Evolutionary conservation across 345 rosid genomes (phyloP).

Genomic region (Zanthoxylum bungeanum): DNA sequence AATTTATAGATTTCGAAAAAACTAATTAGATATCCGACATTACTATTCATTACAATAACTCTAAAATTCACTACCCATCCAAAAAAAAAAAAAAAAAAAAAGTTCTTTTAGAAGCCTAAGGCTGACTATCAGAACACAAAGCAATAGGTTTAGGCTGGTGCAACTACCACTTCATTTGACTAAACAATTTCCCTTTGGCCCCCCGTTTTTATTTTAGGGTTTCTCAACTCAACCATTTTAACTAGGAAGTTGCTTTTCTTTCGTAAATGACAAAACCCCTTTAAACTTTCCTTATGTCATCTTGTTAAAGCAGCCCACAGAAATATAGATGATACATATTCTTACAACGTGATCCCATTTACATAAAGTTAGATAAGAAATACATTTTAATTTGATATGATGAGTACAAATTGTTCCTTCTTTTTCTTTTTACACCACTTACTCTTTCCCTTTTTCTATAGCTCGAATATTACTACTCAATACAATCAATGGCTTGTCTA

Average conservation of each 20-base stretch:
- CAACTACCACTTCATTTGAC: constrained; percentile 24
- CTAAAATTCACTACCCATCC: not conserved
- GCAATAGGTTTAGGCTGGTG: constrained; percentile 17
- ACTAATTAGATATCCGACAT: too few species aligned
- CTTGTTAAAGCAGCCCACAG: constrained; percentile 17
- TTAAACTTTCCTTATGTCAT: not conserved
- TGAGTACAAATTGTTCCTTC: constrained; percentile 23
- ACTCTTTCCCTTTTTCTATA: constrained; percentile 11
- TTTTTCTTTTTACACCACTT: constrained; percentile 11
- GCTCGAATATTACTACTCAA: not conserved
- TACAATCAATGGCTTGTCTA: not conserved
- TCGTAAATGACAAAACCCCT: not conserved
- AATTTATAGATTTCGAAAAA: too few species aligned
- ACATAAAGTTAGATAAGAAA: constrained; percentile 5
- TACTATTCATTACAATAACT: not conserved
- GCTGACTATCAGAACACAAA: constrained; percentile 5
- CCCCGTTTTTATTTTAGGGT: not conserved
- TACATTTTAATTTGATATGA: constrained; percentile 10
- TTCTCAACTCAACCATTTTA: not conserved
- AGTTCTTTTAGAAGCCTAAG: constrained; percentile 1
- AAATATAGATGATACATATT: not conserved
- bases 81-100: constrained; percentile 10
- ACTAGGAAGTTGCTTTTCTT: not conserved
- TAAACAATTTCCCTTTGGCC: not conserved
- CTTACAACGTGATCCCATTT: constrained; percentile 13